Conservation (phyloP, 495 filamentous ascomycete species). For the Lichenothelia convexa region DNA sequence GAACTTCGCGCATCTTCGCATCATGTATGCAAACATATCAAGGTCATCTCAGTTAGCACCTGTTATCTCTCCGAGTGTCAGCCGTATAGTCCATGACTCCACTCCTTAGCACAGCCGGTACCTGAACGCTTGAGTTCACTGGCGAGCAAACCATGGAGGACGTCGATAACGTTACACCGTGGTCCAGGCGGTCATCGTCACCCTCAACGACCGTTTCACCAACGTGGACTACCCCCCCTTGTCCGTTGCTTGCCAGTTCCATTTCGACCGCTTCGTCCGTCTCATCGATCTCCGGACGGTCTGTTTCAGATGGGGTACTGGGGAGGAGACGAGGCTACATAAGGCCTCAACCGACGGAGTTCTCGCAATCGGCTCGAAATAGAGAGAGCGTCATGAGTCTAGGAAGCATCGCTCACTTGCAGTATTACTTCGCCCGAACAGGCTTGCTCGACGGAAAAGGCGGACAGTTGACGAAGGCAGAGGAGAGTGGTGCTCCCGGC, state of each 20-base stretch:
- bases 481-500: constrained; percentile 31
- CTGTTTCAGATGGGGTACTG: constrained; percentile 32
- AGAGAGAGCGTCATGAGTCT: constrained; percentile 88
- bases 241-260: constrained; percentile 48
- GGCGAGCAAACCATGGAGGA: too few relatives aligned
- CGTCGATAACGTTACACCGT: too few relatives aligned
- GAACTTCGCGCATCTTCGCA: too few relatives aligned
- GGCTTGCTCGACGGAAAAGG: constrained; percentile 88
- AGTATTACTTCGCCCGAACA: constrained; percentile 95
- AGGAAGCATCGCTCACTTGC: constrained; percentile 89
- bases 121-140: too few relatives aligned
- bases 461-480: constrained; percentile 55
- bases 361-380: constrained; percentile 73
- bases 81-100: too few relatives aligned
- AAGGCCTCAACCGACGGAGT: constrained; percentile 75
- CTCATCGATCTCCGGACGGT: constrained; percentile 42
- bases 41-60: too few relatives aligned
- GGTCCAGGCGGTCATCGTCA: constrained; percentile 23
- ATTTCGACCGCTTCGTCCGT: constrained; percentile 59
- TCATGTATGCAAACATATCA: too few relatives aligned
- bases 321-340: constrained; percentile 60
- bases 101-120: too few relatives aligned
- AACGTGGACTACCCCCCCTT: constrained; percentile 43
- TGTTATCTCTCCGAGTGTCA: too few relatives aligned
- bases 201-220: constrained; percentile 51